Evolutionary conservation across 306 rosid species (phyloP).

Genomic region (Echinosophora koreensis): DNA sequence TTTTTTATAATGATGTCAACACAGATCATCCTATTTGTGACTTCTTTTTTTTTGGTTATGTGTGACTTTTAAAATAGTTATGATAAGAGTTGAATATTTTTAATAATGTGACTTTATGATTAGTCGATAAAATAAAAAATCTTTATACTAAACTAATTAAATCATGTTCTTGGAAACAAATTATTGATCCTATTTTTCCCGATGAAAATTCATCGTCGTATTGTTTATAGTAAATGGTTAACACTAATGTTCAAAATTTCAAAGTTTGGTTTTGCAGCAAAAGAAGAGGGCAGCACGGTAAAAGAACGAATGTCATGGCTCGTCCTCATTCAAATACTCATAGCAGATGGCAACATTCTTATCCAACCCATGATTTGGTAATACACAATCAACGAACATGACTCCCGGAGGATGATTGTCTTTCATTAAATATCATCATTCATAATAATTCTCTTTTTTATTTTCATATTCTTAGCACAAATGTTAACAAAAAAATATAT

Average conservation of each 20-base stretch:
- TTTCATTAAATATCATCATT: constrained; percentile 31
- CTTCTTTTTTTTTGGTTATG: too few species aligned
- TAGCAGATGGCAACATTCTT: neutral
- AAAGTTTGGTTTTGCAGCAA: neutral
- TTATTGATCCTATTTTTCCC: too few species aligned
- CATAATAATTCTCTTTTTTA: neutral
- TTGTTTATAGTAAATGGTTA: neutral
- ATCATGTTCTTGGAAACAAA: too few species aligned
- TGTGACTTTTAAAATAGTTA: too few species aligned
- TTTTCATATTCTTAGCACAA: neutral
- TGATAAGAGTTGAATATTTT: too few species aligned
- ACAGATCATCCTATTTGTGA: too few species aligned
- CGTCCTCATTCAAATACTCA: constrained; percentile 1
- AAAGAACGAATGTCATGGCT: neutral
- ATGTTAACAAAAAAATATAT: too few species aligned
- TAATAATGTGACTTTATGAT: too few species aligned
- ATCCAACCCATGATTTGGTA: constrained; percentile 18
- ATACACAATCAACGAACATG: constrained; percentile 37
- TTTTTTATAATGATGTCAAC: too few species aligned
- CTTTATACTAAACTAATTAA: too few species aligned
- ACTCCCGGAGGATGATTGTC: constrained; percentile 29
- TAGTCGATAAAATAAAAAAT: too few species aligned
- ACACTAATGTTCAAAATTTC: neutral
- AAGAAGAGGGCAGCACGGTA: constrained; percentile 16
- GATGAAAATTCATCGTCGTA: too few species aligned